Conservation (phyloP, 352 stramenopile genomes). For the Phytophthora meadii region DNA sequence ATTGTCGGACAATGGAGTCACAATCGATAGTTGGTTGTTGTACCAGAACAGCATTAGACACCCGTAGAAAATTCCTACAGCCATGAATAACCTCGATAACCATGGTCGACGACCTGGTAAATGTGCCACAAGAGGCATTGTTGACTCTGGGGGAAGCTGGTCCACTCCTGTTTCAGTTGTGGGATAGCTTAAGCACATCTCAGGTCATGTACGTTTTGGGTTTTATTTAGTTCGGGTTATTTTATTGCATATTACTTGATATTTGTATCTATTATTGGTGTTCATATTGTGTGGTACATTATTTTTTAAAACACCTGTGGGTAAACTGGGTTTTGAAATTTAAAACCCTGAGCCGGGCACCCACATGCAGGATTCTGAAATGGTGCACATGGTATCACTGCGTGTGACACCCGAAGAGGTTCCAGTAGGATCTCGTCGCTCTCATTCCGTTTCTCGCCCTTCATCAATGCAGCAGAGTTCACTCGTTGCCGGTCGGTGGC, state of each 20-base stretch:
- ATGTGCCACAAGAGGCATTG: not conserved
- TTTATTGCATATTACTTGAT: too few species aligned
- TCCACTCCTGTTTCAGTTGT: not conserved
- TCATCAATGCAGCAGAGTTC: slow-evolving; percentile 21
- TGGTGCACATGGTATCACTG: slow-evolving; percentile 15
- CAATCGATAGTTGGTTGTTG: not conserved
- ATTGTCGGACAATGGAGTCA: not conserved
- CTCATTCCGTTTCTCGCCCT: slow-evolving; percentile 24
- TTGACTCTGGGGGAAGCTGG: not conserved
- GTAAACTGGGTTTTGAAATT: too few species aligned
- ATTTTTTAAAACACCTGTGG: too few species aligned
- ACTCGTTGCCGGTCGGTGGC: slow-evolving; percentile 23
- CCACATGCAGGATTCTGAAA: slow-evolving; percentile 3
- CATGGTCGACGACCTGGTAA: slow-evolving; percentile 1
- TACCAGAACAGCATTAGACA: slow-evolving; percentile 22
- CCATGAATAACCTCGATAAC: slow-evolving; percentile 2
- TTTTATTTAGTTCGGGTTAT: too few species aligned
- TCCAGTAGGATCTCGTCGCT: too few species aligned
- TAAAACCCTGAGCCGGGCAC: not conserved
- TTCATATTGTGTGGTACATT: too few species aligned
- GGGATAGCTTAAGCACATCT: slow-evolving; percentile 4
- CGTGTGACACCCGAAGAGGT: slow-evolving; percentile 9
- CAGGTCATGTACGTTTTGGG: not conserved
- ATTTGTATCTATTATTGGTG: too few species aligned
- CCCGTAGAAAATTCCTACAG: slow-evolving; percentile 4